These are phyloP conservation scores for Ichthyophthirius multifiliis DNA, from an alignment of 169 alveolate species.

Conservation along the genomic window DNA sequence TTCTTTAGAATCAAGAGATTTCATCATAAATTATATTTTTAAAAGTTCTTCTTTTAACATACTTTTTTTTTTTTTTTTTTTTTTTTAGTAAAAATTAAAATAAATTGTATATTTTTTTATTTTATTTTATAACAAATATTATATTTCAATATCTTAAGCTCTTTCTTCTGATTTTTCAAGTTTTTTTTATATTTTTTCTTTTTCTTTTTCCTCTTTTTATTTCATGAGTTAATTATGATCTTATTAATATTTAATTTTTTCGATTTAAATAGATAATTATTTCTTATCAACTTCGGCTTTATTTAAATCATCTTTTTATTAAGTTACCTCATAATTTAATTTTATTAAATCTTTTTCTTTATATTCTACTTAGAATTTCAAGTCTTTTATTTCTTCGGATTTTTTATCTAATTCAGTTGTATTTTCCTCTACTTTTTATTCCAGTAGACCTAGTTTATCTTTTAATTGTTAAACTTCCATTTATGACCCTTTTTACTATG, in stretches of 20 bases:
- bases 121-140: background rate
- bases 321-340: background rate
- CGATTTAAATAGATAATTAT: background rate
- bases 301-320: background rate
- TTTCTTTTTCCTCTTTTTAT: background rate
- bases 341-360: background rate
- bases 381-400: background rate
- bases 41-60: background rate
- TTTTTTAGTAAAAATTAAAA: background rate
- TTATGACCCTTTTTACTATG: background rate
- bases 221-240: background rate
- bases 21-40: background rate
- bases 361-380: background rate
- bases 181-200: background rate
- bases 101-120: background rate
- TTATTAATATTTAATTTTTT: background rate
- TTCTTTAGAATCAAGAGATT: background rate
- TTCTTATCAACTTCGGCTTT: background rate
- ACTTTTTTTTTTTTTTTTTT: background rate
- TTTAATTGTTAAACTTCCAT: background rate
- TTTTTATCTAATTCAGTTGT: background rate
- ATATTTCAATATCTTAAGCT: background rate
- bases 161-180: background rate
- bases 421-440: constrained; percentile 1
- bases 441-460: background rate